Evolutionary conservation across 2,329 filamentous ascomycete genomes (phyloP), one percentile per base, ranked within the genome.

Genomic region (Ustilaginoidea virens): DNA sequence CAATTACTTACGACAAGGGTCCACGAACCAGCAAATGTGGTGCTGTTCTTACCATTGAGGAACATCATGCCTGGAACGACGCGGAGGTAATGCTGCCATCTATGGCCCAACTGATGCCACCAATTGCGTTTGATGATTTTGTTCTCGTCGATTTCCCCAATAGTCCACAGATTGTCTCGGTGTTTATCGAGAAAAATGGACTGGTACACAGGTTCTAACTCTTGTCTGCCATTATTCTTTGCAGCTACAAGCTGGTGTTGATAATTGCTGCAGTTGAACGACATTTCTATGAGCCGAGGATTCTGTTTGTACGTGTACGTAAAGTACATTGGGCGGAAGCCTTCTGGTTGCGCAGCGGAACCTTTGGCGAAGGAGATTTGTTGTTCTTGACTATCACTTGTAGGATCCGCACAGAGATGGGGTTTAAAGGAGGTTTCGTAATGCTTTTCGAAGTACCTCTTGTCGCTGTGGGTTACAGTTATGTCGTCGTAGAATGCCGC

Each of bases 261-360:
- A 50, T 82, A 81, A 46, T 80, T 79, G 21, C 72, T 76, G 52
- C 74, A 79, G 48, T 83, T 75, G 50, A 81, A 83, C 32, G 67
- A 75, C 72, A 76, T 76, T 45, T 76, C 71, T 6, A 77, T 64
- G 41, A 71, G 67, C 3, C 55, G 63, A 1, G 60, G 57, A 39
- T 74, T 63, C 10, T 61, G 34, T 0, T 56, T 49, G 44, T 77
- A 76, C 29, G 61, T 64, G 31, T 73, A 68, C 38, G 70, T 76
- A 42, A 66, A 66, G 52, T 76, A 77, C 71, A 76, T 76, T 29
- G 71, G 70, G 28, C 61, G 58, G 55, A 70, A 77, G 13, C 61
- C 63, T 17, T 45, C 62, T 58, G 70, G 20, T 61, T 63, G 46
- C 34, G 63, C 55, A 23, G 63, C 53, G 11, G 60, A 44, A 10